Base-by-base conservation (phyloP, 1,284 basidiomycete species). In the Rhodotorula mucilaginosa region DNA sequence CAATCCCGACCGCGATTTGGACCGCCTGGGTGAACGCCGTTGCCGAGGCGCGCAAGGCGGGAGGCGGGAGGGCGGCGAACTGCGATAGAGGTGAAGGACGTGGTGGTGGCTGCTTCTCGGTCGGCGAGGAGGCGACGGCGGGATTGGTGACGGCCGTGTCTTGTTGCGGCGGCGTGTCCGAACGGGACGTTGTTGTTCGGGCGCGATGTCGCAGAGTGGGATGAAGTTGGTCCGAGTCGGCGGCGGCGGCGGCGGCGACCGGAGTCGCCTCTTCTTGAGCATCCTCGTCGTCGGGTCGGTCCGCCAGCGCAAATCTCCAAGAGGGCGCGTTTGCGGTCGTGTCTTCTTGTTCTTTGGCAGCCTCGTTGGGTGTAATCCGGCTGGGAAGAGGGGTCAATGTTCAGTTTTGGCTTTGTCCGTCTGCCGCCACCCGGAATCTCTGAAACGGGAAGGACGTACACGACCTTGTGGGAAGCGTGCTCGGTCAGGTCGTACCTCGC, bases 61-160 rank as follows among this genome's bases (percentile, higher is more conserved):
- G 64, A 5, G 76, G 76, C 18, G 76, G 75, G 51, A 78, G 63
- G 12, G 76, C 68, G 3, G 75, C 71, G 70, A 78, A 78, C 44
- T 78, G 76, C 67, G 75, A 1, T 57, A 69, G 15, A 23, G 65
- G 39, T 15, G n/a, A 31, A 39, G 48, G n/a, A 8, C 46, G 52
- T 46, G 29, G 31, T 34, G 31, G 12, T 12, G 18, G 59, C 21
- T 8, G 57, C 12, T n/a, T 19, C 3, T 26, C 56, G 39, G 52
- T 5, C 8, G 62, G 31, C 7, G 52, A 16, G n/a, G 58, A 7
- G 46, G 57, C 3, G 0, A 19, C 2, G 26, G 34, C 23, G 39
- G 34, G 23, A 5, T 44, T 58, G 0, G 15, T 8, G 48, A 59
- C 18, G 57, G 57, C 23, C 21, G 57, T 13, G 8, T 44, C 39